Conservation (phyloP, 164 flowering plant genomes). For the Kalanchoe fedtschenkoi region DNA sequence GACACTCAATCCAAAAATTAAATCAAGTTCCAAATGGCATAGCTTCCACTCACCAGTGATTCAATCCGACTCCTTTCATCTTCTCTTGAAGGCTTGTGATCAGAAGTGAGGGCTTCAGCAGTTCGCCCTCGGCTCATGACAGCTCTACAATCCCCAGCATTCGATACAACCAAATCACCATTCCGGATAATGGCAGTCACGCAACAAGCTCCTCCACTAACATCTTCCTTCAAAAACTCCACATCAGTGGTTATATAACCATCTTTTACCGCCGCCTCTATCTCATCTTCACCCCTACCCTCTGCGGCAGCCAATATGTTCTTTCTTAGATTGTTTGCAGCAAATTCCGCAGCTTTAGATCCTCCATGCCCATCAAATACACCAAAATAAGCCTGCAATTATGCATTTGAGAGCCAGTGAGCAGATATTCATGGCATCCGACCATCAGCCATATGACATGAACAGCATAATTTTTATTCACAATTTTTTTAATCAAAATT, state of each 20-base stretch:
- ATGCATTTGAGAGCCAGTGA: neutral
- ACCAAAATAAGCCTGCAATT: slow-evolving; percentile 9
- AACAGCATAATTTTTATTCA: too few relatives aligned
- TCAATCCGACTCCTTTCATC: slow-evolving; percentile 59
- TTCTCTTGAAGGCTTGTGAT: slow-evolving; percentile 60
- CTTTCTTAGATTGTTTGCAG: slow-evolving; percentile 28
- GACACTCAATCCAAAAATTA: neutral
- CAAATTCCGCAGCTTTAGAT: slow-evolving; percentile 54
- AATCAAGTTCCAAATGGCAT: neutral
- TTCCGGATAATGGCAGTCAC: slow-evolving; percentile 62
- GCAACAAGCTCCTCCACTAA: slow-evolving; percentile 61
- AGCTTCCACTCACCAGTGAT: slow-evolving; percentile 23
- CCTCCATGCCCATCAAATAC: slow-evolving; percentile 13
- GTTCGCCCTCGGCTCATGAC: slow-evolving; percentile 62
- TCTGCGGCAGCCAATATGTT: slow-evolving; percentile 25
- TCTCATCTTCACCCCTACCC: slow-evolving; percentile 17
- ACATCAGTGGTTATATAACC: slow-evolving; percentile 56
- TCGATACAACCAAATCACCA: slow-evolving; percentile 55
- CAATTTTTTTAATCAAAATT: too few relatives aligned
- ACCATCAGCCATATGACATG: too few relatives aligned
- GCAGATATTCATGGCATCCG: neutral
- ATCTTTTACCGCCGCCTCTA: slow-evolving; percentile 39
- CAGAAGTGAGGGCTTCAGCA: slow-evolving; percentile 74
- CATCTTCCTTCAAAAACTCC: slow-evolving; percentile 41
- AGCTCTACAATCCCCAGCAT: slow-evolving; percentile 89